Evolutionary conservation across 306 rosid species (phyloP).

Genomic region (Malus fusca): DNA sequence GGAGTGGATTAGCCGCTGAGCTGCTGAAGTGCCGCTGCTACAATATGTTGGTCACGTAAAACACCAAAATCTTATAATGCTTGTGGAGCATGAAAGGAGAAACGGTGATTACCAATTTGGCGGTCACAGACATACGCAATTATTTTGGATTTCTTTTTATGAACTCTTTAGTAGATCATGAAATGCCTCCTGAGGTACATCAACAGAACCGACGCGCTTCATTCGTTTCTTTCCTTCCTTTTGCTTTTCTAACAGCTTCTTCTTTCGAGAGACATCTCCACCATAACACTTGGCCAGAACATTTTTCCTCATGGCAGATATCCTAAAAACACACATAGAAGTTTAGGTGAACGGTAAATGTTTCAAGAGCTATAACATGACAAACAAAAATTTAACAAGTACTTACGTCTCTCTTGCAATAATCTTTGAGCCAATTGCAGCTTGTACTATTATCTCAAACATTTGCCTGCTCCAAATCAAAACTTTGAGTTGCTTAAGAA

Average conservation of each 20-base stretch:
- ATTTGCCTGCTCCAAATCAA: constrained; percentile 65
- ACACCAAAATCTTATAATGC: background rate
- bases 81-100: background rate
- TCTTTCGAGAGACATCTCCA: constrained; percentile 80
- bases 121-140: background rate
- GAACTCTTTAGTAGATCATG: constrained; percentile 82
- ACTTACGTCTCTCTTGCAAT: constrained; percentile 88
- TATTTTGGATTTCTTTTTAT: constrained; percentile 19
- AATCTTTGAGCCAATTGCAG: constrained; percentile 78
- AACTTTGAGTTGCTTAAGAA: constrained; percentile 10
- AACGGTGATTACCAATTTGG: background rate
- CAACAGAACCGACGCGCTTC: constrained; percentile 92
- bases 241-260: constrained; percentile 89
- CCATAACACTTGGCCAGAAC: constrained; percentile 96
- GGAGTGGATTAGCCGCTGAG: background rate
- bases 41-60: too few relatives aligned
- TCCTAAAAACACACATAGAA: constrained; percentile 31
- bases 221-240: constrained; percentile 97
- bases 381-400: constrained; percentile 6
- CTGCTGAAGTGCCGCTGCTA: background rate
- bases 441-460: constrained; percentile 90
- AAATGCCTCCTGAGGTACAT: constrained; percentile 95
- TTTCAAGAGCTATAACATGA: background rate
- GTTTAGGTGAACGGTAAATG: constrained; percentile 8
- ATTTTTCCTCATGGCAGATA: constrained; percentile 83